Base-by-base conservation (phyloP, 2,329 filamentous ascomycete genomes). In the Sphaerulina populicola region DNA sequence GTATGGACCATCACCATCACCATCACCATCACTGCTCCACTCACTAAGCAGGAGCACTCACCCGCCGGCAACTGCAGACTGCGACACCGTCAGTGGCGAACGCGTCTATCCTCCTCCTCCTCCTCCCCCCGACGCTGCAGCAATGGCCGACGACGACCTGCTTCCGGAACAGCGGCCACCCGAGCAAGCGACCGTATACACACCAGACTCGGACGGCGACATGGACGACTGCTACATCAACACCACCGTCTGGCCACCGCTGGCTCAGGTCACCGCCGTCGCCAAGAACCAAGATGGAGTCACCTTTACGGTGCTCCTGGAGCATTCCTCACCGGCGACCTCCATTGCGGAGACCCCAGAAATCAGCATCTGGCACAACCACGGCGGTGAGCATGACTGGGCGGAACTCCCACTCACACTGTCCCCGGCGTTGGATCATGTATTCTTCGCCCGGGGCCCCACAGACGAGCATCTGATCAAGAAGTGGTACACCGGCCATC, bases 311-410 rank as follows among this genome's bases (percentile, higher is more conserved):
- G 82, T 85, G 6, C 68, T 90, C 10, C 49, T 66, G 18, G 63
- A 65, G 49, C 46, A 49, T 31, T 61, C 57, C 9, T 48, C 49
- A 47, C 76, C 77, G 42, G 44, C 12, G 21, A 54, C 35, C 35
- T 57, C 36, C 48, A 57, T 7, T 7, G 73, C 74, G 6, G 70
- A 77, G 12, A 72, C 80, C 54, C 93, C 86, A 83, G 78, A 93
- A 60, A 78, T 88, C 30, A 79, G 79, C 12, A 69, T 94, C 6
- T 94, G 88, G 87, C 80, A 87, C 56, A 82, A 85, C 59, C 77
- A 78, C 46, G 65, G 71, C 23, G 73, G 66, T 33, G 74, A 58
- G 74, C 77, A 81, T 54, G 69, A 68, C 71, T 90, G 74, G 78
- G 71, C 64, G 5, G 77, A 83, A 18, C 72, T 79, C 14, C 70